Conservation (phyloP, 495 filamentous ascomycete genomes). For the Neurospora sublineolata region DNA sequence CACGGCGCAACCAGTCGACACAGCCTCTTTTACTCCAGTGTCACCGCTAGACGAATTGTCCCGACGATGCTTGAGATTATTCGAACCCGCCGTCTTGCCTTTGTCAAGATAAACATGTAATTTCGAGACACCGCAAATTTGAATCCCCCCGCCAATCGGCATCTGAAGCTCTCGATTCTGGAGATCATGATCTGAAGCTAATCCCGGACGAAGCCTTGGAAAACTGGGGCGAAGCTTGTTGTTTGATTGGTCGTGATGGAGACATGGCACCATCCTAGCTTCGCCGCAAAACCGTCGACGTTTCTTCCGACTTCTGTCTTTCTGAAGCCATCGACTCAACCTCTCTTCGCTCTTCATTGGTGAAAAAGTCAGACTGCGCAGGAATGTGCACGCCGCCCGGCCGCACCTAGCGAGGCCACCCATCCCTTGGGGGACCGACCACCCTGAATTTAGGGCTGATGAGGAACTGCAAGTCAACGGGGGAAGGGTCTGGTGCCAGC, state of each 20-base stretch:
- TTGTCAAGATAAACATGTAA: background rate
- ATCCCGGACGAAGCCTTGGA: background rate
- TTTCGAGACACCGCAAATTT: background rate
- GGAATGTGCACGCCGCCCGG: background rate
- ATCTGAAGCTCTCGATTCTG: background rate
- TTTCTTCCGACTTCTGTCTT: background rate
- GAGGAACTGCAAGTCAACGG: conserved; percentile 3
- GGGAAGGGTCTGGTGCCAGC: background rate
- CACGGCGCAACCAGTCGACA: background rate
- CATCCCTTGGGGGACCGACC: background rate
- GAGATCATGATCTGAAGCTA: background rate
- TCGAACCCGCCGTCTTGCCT: background rate
- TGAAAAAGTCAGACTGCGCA: background rate
- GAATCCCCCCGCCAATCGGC: background rate
- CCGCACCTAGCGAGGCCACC: background rate
- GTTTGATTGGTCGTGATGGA: background rate
- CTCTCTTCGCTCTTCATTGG: background rate
- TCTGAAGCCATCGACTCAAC: background rate
- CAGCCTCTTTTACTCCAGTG: background rate
- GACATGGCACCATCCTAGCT: background rate
- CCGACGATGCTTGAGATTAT: background rate
- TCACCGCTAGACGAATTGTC: background rate
- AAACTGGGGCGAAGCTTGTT: background rate
- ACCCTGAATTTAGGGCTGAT: conserved; percentile 14
- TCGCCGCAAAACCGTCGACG: background rate